phyloP scores from a whole-genome alignment of 257 asterid genomes.

The Solanum verrucosum region DNA sequence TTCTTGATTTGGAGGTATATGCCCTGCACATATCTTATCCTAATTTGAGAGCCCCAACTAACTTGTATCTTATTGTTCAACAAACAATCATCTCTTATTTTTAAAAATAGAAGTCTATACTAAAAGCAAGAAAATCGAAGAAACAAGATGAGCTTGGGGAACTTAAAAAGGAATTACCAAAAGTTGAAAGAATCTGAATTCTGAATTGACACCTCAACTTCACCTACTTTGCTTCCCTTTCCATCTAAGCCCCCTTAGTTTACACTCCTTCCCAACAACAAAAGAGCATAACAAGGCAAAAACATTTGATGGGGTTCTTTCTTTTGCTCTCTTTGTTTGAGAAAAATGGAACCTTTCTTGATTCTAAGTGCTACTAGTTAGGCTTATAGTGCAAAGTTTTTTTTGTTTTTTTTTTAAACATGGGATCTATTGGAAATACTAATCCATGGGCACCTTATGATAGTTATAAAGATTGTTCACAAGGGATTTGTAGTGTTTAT shows the following conservation, averaged over 20 bases:
- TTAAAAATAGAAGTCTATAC: constrained; percentile 1
- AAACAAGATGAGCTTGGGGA: constrained; percentile 11
- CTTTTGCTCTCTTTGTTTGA: not conserved
- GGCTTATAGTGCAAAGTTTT: not conserved
- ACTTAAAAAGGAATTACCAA: not conserved
- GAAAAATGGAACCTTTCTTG: not conserved
- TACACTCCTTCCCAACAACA: not conserved
- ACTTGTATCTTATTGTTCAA: constrained; percentile 32
- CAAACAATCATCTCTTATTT: constrained; percentile 8
- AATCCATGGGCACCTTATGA: constrained; percentile 52
- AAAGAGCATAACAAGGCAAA: not conserved
- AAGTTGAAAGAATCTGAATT: constrained; percentile 6
- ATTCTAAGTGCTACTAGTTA: not conserved
- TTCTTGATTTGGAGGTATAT: constrained; percentile 2
- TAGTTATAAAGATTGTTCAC: constrained; percentile 53
- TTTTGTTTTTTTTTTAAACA: not conserved
- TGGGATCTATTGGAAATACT: constrained; percentile 49
- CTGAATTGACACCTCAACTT: constrained; percentile 19
- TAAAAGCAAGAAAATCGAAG: constrained; percentile 15
- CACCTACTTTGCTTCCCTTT: constrained; percentile 21
- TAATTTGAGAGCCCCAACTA: constrained; percentile 28
- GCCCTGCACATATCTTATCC: constrained; percentile 9
- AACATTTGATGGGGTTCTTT: not conserved
- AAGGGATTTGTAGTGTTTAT: constrained; percentile 64
- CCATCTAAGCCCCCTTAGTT: constrained; percentile 35